Conservation (phyloP, 129 eudicot species). For the Kitagawia praeruptora region DNA sequence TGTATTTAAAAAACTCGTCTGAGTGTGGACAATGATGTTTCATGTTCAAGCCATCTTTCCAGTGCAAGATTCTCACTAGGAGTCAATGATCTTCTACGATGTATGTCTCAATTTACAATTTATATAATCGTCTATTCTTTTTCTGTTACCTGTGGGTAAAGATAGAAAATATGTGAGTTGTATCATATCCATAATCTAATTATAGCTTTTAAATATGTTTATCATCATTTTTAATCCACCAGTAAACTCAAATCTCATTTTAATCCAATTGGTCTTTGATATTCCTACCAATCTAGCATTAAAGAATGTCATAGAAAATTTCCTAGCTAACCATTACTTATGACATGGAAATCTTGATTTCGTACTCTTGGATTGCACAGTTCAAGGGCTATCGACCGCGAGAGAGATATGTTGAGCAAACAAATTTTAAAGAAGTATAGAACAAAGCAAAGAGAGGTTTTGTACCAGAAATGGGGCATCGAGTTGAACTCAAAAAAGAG, state of each 20-base stretch:
- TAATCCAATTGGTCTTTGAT: neutral
- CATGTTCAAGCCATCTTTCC: neutral
- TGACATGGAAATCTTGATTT: neutral
- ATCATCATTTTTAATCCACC: neutral
- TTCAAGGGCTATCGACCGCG: conserved; percentile 42
- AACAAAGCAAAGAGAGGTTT: conserved; percentile 35
- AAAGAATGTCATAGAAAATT: neutral
- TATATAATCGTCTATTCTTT: neutral
- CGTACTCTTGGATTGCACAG: conserved; percentile 19
- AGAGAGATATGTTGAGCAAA: conserved; percentile 53
- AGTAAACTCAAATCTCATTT: neutral
- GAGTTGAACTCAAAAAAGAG: conserved; percentile 49
- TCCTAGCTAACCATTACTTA: neutral
- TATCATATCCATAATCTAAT: too few relatives aligned
- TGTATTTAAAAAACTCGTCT: neutral
- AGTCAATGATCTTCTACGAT: neutral
- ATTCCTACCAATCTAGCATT: neutral
- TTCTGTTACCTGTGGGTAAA: neutral
- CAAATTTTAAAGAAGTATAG: conserved; percentile 43
- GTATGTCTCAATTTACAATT: neutral
- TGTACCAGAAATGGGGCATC: conserved; percentile 61
- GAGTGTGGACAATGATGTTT: neutral
- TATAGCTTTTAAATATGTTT: neutral
- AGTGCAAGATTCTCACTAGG: neutral
- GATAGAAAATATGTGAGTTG: neutral